phyloP scores from a whole-genome alignment of 345 rosid species.

The Cardamine chenopodiifolia region DNA sequence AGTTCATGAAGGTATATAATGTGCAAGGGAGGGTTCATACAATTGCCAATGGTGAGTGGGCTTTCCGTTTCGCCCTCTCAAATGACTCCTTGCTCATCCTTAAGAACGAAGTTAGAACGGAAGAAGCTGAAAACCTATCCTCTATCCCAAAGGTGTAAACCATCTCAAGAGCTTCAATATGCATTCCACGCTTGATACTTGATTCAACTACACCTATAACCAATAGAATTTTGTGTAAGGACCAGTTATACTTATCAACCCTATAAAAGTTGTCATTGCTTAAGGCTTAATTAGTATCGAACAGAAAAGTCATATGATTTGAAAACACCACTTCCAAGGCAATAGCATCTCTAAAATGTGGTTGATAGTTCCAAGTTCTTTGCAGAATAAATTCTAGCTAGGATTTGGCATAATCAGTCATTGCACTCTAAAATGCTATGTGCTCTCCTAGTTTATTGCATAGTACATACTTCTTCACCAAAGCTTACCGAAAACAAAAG shows the following conservation, averaged over 20 bases:
- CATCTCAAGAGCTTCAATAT: slow-evolving; percentile 66
- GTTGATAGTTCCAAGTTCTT: not conserved
- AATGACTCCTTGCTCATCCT: slow-evolving; percentile 54
- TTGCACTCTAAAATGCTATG: not conserved
- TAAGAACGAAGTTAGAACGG: slow-evolving; percentile 54
- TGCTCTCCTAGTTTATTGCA: not conserved
- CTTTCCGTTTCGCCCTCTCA: slow-evolving; percentile 48
- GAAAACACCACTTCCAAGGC: not conserved
- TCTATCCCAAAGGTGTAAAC: slow-evolving; percentile 59
- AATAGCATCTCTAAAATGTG: not conserved
- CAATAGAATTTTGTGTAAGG: slow-evolving; percentile 10
- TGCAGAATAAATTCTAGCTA: not conserved
- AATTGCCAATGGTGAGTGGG: slow-evolving; percentile 43
- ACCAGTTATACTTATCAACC: not conserved
- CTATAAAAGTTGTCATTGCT: not conserved
- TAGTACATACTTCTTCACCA: slow-evolving; percentile 6
- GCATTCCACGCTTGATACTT: slow-evolving; percentile 56
- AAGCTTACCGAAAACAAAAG: slow-evolving; percentile 1
- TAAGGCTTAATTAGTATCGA: not conserved
- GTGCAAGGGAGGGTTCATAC: slow-evolving; percentile 39
- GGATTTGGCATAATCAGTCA: not conserved
- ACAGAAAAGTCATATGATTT: not conserved
- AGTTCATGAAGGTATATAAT: slow-evolving; percentile 14
- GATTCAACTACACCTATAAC: slow-evolving; percentile 56
- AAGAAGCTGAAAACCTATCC: slow-evolving; percentile 57